Evolutionary conservation across 2,329 filamentous ascomycete genomes (phyloP).

Genomic region (Pseudogymnoascus sp.): DNA sequence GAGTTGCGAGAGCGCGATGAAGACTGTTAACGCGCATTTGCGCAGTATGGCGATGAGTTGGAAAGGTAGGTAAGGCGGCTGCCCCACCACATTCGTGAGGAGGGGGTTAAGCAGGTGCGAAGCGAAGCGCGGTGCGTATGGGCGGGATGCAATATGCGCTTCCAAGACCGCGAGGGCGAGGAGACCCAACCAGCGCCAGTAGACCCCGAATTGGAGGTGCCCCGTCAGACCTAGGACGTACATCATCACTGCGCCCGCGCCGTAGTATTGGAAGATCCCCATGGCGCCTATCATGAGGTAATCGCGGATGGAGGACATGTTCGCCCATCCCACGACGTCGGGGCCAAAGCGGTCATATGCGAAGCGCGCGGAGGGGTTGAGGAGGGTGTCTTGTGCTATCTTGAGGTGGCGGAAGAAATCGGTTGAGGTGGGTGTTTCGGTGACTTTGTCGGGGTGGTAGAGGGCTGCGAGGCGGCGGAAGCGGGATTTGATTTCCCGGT

Average conservation of each 20-base stretch:
- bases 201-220: slow-evolving; percentile 58
- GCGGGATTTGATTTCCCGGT: slow-evolving; percentile 70
- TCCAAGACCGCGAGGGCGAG: slow-evolving; percentile 47
- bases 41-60: slow-evolving; percentile 70
- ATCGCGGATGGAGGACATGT: slow-evolving; percentile 61
- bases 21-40: slow-evolving; percentile 67
- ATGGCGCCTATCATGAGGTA: slow-evolving; percentile 62
- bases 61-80: slow-evolving; percentile 69
- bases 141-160: slow-evolving; percentile 46
- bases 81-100: slow-evolving; percentile 29
- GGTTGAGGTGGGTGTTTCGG: slow-evolving; percentile 22
- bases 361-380: slow-evolving; percentile 68
- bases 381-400: slow-evolving; percentile 70
- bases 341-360: slow-evolving; percentile 87
- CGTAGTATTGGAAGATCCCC: slow-evolving; percentile 52
- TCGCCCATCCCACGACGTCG: slow-evolving; percentile 55
- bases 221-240: slow-evolving; percentile 55
- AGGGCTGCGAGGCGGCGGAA: slow-evolving; percentile 68
- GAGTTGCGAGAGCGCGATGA: slow-evolving; percentile 76
- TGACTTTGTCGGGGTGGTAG: slow-evolving; percentile 76
- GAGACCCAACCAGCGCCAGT: slow-evolving; percentile 56
- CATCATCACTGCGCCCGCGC: slow-evolving; percentile 45
- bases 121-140: slow-evolving; percentile 40
- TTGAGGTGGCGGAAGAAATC: slow-evolving; percentile 74
- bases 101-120: slow-evolving; percentile 37